Evolutionary conservation across 371 early-diverging fungal species (phyloP), one percentile per base, ranked within the genome.

Genomic region (Vairimorpha ceranae): DNA sequence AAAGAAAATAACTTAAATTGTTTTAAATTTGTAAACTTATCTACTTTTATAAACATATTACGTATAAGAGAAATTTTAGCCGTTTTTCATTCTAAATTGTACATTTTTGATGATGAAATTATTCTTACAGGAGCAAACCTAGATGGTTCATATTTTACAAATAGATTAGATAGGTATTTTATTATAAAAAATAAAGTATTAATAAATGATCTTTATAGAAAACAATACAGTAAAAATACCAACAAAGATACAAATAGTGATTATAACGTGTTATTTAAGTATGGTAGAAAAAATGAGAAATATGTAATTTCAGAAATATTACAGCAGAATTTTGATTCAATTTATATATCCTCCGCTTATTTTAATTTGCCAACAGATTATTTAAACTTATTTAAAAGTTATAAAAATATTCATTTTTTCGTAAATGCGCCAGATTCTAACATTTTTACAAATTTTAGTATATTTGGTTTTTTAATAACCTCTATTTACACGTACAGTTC

Each of bases 91-190:
- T 35, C 54, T 29, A 80, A 80, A 67, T 25, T 70, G 1, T 70
- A 48, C 54, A 51, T 77, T 6, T 80, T 80, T 54, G 77, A 80
- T 66, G 66, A 74, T 51, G 8, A 46, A 15, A 48, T 67, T 21
- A 63, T 77, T 48, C 1, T 80, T 7, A 59, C 77, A 15, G 80
- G 80, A 15, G 80, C 80, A 27, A 80, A 80, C 65, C 48, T 80
- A 14, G 65, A 73, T 32, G 52, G 54, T 17, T 45, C 38, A 27
- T 80, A 80, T 52, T 77, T 76, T 61, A 36, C 10, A 23, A 69
- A 65, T 33, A 69, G 80, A 71, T n/a, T 70, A 30, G 80, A 80
- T 65, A 54, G 80, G 45, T 65, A 65, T 45, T 45, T 45, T 46
- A 3, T 14, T 25, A 65, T 45, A 43, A 65, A 45, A 29, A 32